Base-by-base conservation (phyloP, 352 stramenopile species). In the Pythium rishiriense region DNA sequence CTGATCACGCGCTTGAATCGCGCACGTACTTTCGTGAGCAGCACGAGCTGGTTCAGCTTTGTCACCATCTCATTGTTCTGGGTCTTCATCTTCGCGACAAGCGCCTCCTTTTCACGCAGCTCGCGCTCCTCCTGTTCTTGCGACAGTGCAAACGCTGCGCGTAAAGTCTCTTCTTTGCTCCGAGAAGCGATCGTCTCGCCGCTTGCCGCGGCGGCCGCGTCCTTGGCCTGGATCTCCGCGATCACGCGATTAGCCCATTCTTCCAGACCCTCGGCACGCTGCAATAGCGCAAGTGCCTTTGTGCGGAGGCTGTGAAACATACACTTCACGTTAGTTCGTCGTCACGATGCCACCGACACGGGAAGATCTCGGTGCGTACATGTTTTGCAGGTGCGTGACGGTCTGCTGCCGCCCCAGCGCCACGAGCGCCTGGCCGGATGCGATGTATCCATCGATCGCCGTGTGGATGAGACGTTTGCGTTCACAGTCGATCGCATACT, bases 221-320 rank as follows among this genome's bases (percentile, higher is more conserved):
- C 31, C 17, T 56, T 41, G 3, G 63, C 49, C 9, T 57, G 58
- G 64, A 68, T 66, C 50, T 57, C 29, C 15, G 72, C 68, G 48
- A 82, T 64, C 10, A 90, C 69, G 7, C 79, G 65, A 8, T 55
- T 74, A 1, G 74, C 76, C 85, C 85, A 94, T 19, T 84, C 81
- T 10, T 85, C 79, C 12, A 94, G 59, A 0, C 74, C 79, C 48
- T 94, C 85, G 19, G 85, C 85, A 6, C 85, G 83, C 62, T 91
- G 75, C n/a, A 94, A 64, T 37, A 93, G 54, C 26, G 81, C 73
- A 6, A 91, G 71, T n/a, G 85, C 85, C 71, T 92, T 94, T 24
- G 85, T 77, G 53, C 89, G 88, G 1, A 94, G 71, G 58, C 76
- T 85, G 26, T 9, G 55, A 12, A 51, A 4, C 17, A 4, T 26